phyloP scores from a whole-genome alignment of 2,329 filamentous ascomycete species.

The Nigrograna mackinnonii region DNA sequence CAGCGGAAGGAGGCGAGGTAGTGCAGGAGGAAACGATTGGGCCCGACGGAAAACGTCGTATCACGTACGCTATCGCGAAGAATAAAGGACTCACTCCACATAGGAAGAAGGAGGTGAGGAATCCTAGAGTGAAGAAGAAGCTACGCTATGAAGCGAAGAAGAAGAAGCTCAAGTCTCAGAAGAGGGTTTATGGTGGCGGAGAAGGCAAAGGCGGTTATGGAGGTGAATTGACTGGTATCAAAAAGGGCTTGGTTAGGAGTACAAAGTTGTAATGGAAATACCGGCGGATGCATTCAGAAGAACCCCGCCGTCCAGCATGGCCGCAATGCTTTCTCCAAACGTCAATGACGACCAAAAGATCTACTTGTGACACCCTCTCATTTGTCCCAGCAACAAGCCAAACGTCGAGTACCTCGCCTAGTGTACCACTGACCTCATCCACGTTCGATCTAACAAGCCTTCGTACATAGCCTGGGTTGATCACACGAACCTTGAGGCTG shows the following conservation, averaged over 20 bases:
- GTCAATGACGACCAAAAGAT: too few species aligned
- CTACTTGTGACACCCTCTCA: too few species aligned
- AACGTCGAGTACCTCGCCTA: too few species aligned
- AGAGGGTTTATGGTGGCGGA: constrained; percentile 82
- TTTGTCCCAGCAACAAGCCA: too few species aligned
- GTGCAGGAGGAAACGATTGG: constrained; percentile 72
- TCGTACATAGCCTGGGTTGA: too few species aligned
- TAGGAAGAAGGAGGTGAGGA: constrained; percentile 91
- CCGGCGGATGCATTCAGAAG: too few species aligned
- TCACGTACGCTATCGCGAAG: constrained; percentile 93
- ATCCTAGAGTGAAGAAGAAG: constrained; percentile 97
- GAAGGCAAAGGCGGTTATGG: constrained; percentile 84
- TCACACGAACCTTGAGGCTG: too few species aligned
- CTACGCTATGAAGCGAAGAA: constrained; percentile 95
- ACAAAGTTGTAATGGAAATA: constrained; percentile 72
- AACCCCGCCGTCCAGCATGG: too few species aligned
- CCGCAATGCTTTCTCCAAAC: too few species aligned
- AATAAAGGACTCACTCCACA: constrained; percentile 93
- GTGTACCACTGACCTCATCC: too few species aligned
- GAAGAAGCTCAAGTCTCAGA: constrained; percentile 92
- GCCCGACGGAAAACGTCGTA: constrained; percentile 85
- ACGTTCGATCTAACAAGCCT: too few species aligned
- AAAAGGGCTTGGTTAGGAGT: constrained; percentile 90
- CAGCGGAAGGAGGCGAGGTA: constrained; percentile 62
- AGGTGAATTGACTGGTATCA: constrained; percentile 94